A percentile compares a stretch with the other conserved stretches of the same genome.
Conservation (phyloP, 1,284 basidiomycete species). For the Moniliophthora roreri region DNA sequence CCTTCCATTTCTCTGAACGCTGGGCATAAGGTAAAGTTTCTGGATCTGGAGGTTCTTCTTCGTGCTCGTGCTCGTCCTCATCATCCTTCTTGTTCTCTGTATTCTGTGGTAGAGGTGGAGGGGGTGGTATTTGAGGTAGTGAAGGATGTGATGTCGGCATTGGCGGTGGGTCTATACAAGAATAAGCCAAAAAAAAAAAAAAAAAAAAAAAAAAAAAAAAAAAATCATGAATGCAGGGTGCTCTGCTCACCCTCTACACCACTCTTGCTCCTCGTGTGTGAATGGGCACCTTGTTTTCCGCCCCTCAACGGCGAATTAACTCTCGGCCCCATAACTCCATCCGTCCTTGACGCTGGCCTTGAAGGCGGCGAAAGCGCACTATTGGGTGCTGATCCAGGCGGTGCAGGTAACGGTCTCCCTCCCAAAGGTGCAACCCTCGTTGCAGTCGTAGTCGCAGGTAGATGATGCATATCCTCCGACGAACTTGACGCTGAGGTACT, state of each 20-base stretch:
- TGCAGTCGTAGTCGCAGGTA: neutral
- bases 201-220: too few species aligned
- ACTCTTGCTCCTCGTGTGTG: neutral
- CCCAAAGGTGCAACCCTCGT: neutral
- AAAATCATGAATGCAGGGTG: neutral
- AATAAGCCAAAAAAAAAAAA: too few species aligned
- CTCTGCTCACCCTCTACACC: neutral
- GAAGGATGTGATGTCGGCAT: too few species aligned
- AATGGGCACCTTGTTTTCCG: neutral
- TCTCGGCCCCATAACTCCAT: neutral
- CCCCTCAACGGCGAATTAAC: constrained; percentile 1
- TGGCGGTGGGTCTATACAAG: too few species aligned
- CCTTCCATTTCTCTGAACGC: constrained; percentile 2
- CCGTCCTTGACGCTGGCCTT: constrained; percentile 1
- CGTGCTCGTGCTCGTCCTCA: neutral
- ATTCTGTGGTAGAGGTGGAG: too few species aligned
- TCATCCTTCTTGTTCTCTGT: neutral
- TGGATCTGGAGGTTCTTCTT: constrained; percentile 2
- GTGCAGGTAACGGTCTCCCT: neutral
- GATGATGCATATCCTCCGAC: neutral
- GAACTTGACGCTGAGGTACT: neutral
- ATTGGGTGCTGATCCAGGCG: neutral
- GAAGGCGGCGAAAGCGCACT: neutral
- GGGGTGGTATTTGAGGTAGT: too few species aligned
- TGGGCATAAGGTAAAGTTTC: neutral